Base-by-base conservation (phyloP, 495 filamentous ascomycete species). In the Penicillium macrosclerotiorum region DNA sequence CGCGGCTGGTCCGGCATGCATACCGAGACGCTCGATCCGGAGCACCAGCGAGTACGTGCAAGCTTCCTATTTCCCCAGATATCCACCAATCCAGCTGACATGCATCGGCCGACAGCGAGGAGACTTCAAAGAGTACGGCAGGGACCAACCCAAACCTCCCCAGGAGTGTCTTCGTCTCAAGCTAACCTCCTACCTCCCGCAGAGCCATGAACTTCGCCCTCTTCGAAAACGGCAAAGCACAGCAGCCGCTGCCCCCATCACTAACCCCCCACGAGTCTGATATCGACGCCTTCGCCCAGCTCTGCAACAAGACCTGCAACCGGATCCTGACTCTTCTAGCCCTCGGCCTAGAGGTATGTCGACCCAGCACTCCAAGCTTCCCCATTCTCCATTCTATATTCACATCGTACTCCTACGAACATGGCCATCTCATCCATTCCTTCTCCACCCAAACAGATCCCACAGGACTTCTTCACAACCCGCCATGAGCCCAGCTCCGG, bases 201-300 rank as follows among this genome's bases (percentile, higher is more conserved):
- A 95, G 91, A 75, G 89, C 85, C 33, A 88, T 98, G 75, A 98
- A 98, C 69, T 83, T 98, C 38, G 88, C 87, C 57, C 80, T 86
- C 64, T 95, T 91, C 65, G 34, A 68, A 35, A 50, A 84, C 51
- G 75, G 77, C 59, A 83, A 88, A 67, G 78, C 89, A 23, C 84
- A 89, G 45, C 93, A 96, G 61, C 85, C 88, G 22, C 74, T 96
- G 7, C 89, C 92, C 0, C 58, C 69, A 16, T 65, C 76, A 8
- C 78, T 98, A n/a, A 51, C 64, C 17, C 42, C 77, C 6, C 64
- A 85, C 47, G 77, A 87, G 58, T 46, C 69, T 7, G 71, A 84
- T 8, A 76, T 96, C 47, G 60, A 70, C 37, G 57, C 67, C 45
- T 96, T 96, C 63, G 71, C 79, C 16, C 59, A 71, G 23, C 67